These are phyloP conservation scores for Emericellopsis atlantica DNA, from an alignment of 2,329 filamentous ascomycete species.

Conservation along the genomic window DNA sequence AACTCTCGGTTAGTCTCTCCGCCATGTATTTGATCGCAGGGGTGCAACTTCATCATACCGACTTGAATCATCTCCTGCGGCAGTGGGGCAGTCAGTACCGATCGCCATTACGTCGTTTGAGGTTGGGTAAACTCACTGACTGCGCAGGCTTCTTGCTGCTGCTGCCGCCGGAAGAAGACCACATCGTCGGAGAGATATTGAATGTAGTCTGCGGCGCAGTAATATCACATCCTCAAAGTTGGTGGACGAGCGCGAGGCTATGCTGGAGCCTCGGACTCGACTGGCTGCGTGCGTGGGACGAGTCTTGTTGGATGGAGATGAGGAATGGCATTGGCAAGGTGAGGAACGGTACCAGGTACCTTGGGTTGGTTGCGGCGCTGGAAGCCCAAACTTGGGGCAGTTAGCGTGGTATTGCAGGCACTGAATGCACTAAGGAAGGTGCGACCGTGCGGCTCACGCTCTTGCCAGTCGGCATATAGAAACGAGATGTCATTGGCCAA, in stretches of 20 bases:
- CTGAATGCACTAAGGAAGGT: too few relatives aligned
- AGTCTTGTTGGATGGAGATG: not conserved
- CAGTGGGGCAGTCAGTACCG: conserved; percentile 23
- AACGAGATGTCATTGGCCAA: too few relatives aligned
- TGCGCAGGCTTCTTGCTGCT: conserved; percentile 54
- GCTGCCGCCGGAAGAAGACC: conserved; percentile 50
- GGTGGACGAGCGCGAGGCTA: conserved; percentile 9
- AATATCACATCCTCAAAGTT: conserved; percentile 2
- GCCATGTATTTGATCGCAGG: not conserved
- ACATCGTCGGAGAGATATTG: conserved; percentile 32
- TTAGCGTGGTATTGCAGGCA: not conserved
- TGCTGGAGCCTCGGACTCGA: conserved; percentile 8
- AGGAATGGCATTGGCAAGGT: too few relatives aligned
- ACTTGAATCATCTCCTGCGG: conserved; percentile 98
- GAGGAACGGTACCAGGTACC: too few relatives aligned
- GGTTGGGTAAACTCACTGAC: conserved; percentile 42
- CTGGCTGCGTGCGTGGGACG: not conserved
- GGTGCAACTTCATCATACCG: conserved; percentile 46
- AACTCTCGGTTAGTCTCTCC: conserved; percentile 7
- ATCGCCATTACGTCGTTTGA: conserved; percentile 9
- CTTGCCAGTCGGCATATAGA: too few relatives aligned
- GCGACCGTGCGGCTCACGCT: too few relatives aligned
- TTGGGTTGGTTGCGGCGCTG: not conserved
- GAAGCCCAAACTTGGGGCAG: too few relatives aligned
- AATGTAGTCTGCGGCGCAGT: conserved; percentile 3